Conservation (phyloP, 2,329 filamentous ascomycete species). For the Xylaria digitata region DNA sequence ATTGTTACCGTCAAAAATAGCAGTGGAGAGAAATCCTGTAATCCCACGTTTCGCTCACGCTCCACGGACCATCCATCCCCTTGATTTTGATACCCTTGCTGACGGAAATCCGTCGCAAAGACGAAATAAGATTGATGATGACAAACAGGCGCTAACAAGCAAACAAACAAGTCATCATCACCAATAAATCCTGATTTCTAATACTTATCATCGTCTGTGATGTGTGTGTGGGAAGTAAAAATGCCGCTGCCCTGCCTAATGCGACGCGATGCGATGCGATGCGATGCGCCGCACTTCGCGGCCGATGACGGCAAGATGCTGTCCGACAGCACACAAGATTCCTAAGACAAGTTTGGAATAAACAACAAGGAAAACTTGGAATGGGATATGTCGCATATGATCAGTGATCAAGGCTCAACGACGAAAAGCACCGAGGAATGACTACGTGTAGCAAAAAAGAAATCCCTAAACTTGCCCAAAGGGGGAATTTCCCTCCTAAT, state of each 20-base stretch:
- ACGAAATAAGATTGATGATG: conserved; percentile 29
- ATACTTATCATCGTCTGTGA: conserved; percentile 27
- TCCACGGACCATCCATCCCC: conserved; percentile 30
- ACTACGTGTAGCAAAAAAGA: conserved; percentile 7
- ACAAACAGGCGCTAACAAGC: conserved; percentile 27
- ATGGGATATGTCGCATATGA: conserved; percentile 29
- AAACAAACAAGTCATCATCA: conserved; percentile 18
- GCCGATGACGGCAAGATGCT: conserved; percentile 32
- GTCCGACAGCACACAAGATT: conserved; percentile 25
- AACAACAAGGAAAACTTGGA: conserved; percentile 25
- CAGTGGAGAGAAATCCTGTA: conserved; percentile 35
- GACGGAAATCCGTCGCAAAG: conserved; percentile 33
- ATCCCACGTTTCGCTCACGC: conserved; percentile 38
- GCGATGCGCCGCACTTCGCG: conserved; percentile 25
- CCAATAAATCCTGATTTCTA: conserved; percentile 41
- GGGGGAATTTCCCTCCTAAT: conserved; percentile 13
- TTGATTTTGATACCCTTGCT: conserved; percentile 21
- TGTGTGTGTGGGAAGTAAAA: conserved; percentile 21
- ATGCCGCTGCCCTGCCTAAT: conserved; percentile 26
- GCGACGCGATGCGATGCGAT: conserved; percentile 29
- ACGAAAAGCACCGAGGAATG: conserved; percentile 23
- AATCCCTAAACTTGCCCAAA: conserved; percentile 11
- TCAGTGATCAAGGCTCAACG: conserved; percentile 13
- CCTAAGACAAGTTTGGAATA: conserved; percentile 21
- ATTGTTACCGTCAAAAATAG: conserved; percentile 41